Base-by-base conservation (phyloP, 805 yeast genomes). In the Danielozyma ontarioensis region DNA sequence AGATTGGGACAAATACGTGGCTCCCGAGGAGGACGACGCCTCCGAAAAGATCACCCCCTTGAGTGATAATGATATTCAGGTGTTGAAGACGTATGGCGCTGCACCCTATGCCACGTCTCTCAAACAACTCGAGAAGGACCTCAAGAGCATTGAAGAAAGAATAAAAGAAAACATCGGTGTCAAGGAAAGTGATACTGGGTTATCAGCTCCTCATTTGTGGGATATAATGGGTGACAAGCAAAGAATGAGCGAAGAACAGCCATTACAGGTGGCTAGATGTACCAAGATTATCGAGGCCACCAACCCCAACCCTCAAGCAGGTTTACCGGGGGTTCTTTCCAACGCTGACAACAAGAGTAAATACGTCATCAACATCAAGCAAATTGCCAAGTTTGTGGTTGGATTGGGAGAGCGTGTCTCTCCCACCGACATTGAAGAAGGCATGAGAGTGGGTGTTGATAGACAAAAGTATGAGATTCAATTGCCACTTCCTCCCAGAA, bases 371-470 rank as follows among this genome's bases (percentile, higher is more conserved):
- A 94, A 93, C 62, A 81, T 93, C 57, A 93, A 94, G 63, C 99
- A 94, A 60, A 90, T 93, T 48, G 99, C 99, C 42, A 93, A 93
- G 61, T 93, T 93, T 55, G 97, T 93, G 28, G 98, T 93, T 29
- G 94, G 90, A 3, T 70, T 93, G 39, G 99, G 97, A 30, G 97
- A 94, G 58, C 78, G 95, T 44, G 97, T 93, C 10, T 84, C 96
- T 11, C 98, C 98, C 23, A 93, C 98, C 0, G 99, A 93, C 72
- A 89, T 93, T 36, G 98, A 93, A 64, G 98, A 94, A 62, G 97
- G 98, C 34, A 94, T 93, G 98, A 78, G 98, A 58, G 97, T 93
- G 25, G 99, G 99, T 53, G 98, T 93, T 36, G 98, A 94, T 59
- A 79, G 98, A 61, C 88, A 85, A 52, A 90, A 90, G 63, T 93